phyloP scores from a whole-genome alignment of 1,139 yeast species.

The Hansenula lynferdii region DNA sequence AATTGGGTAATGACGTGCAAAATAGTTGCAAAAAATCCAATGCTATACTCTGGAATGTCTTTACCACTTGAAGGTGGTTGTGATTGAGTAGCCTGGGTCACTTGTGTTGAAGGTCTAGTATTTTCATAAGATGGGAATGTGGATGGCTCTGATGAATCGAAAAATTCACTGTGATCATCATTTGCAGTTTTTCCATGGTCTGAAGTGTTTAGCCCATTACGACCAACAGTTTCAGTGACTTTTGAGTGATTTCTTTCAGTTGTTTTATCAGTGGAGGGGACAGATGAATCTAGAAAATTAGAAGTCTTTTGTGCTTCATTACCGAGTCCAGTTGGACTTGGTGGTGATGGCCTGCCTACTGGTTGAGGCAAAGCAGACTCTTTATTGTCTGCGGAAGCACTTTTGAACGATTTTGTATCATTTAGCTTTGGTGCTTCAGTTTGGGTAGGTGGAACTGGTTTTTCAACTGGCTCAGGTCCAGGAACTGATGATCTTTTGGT shows the following conservation, averaged over 20 bases:
- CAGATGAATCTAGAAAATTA: not conserved
- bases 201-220: not conserved
- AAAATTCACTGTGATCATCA: not conserved
- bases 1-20: conserved; percentile 1
- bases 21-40: conserved; percentile 2
- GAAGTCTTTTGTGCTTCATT: not conserved
- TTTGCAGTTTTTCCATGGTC: not conserved
- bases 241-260: not conserved
- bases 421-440: conserved; percentile 1
- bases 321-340: conserved; percentile 1
- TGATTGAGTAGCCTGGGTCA: not conserved
- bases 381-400: no score
- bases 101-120: not conserved
- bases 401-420: conserved; percentile 1
- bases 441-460: not conserved
- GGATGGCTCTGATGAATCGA: not conserved
- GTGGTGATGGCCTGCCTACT: conserved; percentile 2
- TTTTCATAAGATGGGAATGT: not conserved
- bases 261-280: not conserved
- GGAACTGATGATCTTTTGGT: not conserved
- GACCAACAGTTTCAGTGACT: not conserved
- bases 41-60: conserved; percentile 1
- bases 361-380: not conserved
- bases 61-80: not conserved
- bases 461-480: not conserved